These are phyloP conservation scores for Botryotinia convoluta DNA, from an alignment of 2,329 filamentous ascomycete genomes.

Conservation along the genomic window DNA sequence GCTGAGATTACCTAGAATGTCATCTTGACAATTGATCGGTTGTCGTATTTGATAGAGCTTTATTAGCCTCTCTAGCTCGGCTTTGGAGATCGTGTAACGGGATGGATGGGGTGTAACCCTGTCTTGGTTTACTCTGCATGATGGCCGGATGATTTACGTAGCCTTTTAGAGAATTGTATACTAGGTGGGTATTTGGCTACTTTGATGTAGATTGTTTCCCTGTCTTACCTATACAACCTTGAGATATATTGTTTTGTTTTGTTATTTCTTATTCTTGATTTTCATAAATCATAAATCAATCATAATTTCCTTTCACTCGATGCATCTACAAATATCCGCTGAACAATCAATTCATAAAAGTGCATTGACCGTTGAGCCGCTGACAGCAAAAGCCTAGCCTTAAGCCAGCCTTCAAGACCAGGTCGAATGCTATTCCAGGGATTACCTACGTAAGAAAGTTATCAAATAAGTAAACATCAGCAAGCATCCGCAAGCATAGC, in stretches of 20 bases:
- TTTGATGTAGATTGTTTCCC: too few relatives aligned
- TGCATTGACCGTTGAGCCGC: not conserved
- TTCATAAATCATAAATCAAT: not conserved
- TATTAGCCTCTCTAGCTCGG: not conserved
- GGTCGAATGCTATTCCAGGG: not conserved
- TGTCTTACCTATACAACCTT: not conserved
- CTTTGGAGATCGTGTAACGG: not conserved
- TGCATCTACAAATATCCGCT: not conserved
- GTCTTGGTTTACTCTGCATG: not conserved
- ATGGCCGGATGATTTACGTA: not conserved
- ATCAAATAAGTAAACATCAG: not conserved
- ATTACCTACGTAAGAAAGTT: slow-evolving; percentile 4
- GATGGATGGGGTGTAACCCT: not conserved
- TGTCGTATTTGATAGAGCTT: not conserved
- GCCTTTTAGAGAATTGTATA: not conserved
- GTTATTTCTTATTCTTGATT: not conserved
- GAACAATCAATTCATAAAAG: not conserved
- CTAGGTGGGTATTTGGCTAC: too few relatives aligned
- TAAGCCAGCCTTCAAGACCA: not conserved
- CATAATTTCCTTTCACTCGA: not conserved
- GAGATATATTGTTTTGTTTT: not conserved
- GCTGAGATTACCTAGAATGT: not conserved
- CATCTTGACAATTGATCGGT: not conserved
- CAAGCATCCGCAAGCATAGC: not conserved
- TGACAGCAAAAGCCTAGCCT: not conserved